phyloP scores from a whole-genome alignment of 2,329 filamentous ascomycete species.

The Colletotrichum sidae region DNA sequence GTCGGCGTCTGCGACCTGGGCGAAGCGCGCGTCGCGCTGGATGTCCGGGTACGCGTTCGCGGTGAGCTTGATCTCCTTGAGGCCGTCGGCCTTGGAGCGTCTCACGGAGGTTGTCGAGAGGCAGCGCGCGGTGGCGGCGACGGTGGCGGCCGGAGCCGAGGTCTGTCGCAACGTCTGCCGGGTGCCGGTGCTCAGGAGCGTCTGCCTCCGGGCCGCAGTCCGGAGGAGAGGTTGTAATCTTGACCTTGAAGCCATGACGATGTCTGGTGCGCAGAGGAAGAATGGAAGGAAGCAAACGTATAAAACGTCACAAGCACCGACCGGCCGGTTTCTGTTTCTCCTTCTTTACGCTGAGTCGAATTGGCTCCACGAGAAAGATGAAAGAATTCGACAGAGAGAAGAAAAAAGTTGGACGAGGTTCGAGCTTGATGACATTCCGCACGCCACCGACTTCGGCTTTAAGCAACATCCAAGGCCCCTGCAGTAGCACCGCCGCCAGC shows the following conservation, averaged over 20 bases:
- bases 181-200: conserved; percentile 29
- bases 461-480: conserved; percentile 14
- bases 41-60: conserved; percentile 87
- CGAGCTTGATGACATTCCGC: conserved; percentile 7
- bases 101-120: conserved; percentile 34
- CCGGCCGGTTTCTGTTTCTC: conserved; percentile 3
- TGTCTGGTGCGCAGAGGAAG: neutral
- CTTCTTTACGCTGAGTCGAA: conserved; percentile 4
- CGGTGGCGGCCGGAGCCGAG: conserved; percentile 22
- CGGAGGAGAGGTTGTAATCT: conserved; percentile 38
- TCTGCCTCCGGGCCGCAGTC: conserved; percentile 36
- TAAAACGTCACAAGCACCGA: neutral
- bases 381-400: neutral
- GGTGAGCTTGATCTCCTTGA: conserved; percentile 72
- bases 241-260: conserved; percentile 38
- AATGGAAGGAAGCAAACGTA: conserved; percentile 6
- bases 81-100: conserved; percentile 18
- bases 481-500: neutral
- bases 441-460: conserved; percentile 32
- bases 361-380: neutral
- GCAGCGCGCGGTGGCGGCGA: conserved; percentile 22
- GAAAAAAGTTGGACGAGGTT: conserved; percentile 20
- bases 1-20: conserved; percentile 79
- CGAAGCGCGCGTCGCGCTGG: conserved; percentile 82
- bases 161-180: conserved; percentile 28